Base-by-base conservation (phyloP, 257 asterid species). In the Jaltomata sinuosa region DNA sequence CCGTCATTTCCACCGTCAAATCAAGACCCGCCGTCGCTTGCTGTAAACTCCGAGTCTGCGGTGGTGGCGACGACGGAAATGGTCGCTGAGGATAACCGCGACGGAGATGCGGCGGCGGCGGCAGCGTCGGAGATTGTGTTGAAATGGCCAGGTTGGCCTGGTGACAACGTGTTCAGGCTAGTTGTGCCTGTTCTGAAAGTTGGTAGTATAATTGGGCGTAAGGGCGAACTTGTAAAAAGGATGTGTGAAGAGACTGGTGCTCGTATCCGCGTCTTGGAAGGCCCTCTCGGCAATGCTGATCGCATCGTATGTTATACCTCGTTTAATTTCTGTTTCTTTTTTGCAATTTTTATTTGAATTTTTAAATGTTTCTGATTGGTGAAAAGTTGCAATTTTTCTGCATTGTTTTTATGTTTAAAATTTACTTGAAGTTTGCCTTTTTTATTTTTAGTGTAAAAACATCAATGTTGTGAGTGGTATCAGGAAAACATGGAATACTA, bases 101-200 rank as follows among this genome's bases (percentile, higher is more conserved):
- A 38, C 42, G 42, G 42, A 3, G 42, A 38, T 0, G 5, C 42
- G 42, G 42, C 42, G 42, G 42, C 42, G 42, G 42, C 42, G 42
- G 4, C 42, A 6, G 42, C 8, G 7, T 3, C 42, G 42, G 7
- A 0, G 85, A 55, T 83, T 14, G 86, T 85, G 86, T 89, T 88
- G 50, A 95, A 89, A 81, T 95, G 99, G 97, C 97, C 97, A 2
- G 99, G 97, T 1, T 95, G 96, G 98, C 98, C 98, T 3, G 98
- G 98, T 21, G 87, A 89, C 86, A 84, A 91, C 18, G 97, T 94
- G n/a, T 95, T 87, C 36, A 81, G 98, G 69, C 67, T 95, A 19
- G 89, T 91, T 32, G 97, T 94, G 45, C 98, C 99, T 72, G 91
- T 91, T 82, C 87, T 89, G 72, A 94, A 95, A 79, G 99, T 95